These are phyloP conservation scores for Caloboletus inedulis DNA, from an alignment of 1,284 basidiomycete species.

Conservation along the genomic window DNA sequence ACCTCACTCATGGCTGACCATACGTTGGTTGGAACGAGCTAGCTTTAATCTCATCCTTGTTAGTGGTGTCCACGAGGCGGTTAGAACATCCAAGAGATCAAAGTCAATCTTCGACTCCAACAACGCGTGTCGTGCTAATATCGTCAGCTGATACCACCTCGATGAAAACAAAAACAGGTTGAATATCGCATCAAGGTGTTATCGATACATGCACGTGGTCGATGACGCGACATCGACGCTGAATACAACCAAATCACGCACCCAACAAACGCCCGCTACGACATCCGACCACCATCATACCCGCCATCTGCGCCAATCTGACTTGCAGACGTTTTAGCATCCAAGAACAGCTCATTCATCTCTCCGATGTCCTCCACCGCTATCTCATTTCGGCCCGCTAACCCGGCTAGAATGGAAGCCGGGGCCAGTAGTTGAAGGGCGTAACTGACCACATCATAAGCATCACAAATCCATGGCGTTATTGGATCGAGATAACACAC, in stretches of 20 bases:
- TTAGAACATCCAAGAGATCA: slow-evolving; percentile 11
- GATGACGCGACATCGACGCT: slow-evolving; percentile 4
- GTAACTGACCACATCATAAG: slow-evolving; percentile 53
- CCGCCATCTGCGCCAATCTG: slow-evolving; percentile 49
- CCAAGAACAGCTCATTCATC: slow-evolving; percentile 92
- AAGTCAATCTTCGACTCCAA: slow-evolving; percentile 11
- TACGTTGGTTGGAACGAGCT: neutral
- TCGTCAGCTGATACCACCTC: neutral
- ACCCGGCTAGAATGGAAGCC: slow-evolving; percentile 81
- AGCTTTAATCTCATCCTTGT: slow-evolving; percentile 4
- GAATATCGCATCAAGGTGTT: slow-evolving; percentile 1
- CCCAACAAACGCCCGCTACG: slow-evolving; percentile 14
- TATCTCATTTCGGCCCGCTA: slow-evolving; percentile 80
- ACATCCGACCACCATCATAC: slow-evolving; percentile 35
- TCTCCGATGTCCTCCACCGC: slow-evolving; percentile 85
- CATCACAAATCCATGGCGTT: slow-evolving; percentile 3
- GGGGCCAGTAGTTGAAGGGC: slow-evolving; percentile 91
- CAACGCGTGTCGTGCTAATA: slow-evolving; percentile 6
- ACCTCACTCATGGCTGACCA: neutral
- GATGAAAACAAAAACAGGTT: neutral
- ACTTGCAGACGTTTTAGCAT: slow-evolving; percentile 79
- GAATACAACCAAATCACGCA: slow-evolving; percentile 8
- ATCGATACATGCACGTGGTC: slow-evolving; percentile 8
- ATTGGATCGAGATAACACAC: slow-evolving; percentile 39
- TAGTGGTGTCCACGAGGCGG: slow-evolving; percentile 12